Conservation (phyloP, 2,329 filamentous ascomycete genomes). For the Botrytis sinoallii region DNA sequence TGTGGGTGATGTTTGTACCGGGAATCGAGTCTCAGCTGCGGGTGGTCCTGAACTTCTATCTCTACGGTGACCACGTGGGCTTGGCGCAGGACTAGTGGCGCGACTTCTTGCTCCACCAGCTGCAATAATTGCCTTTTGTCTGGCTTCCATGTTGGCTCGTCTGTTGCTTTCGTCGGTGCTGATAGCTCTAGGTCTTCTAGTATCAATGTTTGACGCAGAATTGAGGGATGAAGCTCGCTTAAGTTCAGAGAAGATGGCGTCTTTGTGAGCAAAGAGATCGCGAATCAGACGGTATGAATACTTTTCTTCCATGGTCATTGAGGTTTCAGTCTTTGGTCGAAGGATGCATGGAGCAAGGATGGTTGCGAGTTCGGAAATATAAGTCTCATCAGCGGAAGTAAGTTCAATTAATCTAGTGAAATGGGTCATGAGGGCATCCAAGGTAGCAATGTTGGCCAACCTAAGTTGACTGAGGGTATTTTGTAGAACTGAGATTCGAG, state of each 20-base stretch:
- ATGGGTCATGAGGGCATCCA: conserved; percentile 96
- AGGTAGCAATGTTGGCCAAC: conserved; percentile 96
- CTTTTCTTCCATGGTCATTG: conserved; percentile 91
- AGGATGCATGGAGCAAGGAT: conserved; percentile 81
- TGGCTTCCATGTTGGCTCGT: conserved; percentile 89
- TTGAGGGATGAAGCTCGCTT: conserved; percentile 80
- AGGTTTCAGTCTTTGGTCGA: conserved; percentile 81
- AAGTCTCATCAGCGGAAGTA: conserved; percentile 90
- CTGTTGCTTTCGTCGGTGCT: conserved; percentile 95
- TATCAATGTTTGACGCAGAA: conserved; percentile 58
- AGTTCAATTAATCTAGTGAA: conserved; percentile 95
- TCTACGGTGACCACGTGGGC: conserved; percentile 63
- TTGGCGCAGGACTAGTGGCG: conserved; percentile 69
- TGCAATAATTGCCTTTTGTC: conserved; percentile 74
- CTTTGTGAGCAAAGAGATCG: conserved; percentile 90
- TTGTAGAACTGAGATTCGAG: conserved; percentile 86
- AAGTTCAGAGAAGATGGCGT: conserved; percentile 90
- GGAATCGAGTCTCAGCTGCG: conserved; percentile 76
- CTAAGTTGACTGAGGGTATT: conserved; percentile 93
- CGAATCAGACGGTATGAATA: conserved; percentile 87
- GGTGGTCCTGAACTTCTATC: conserved; percentile 74
- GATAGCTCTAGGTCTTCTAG: conserved; percentile 75
- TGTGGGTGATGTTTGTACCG: conserved; percentile 66
- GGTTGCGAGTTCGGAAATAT: conserved; percentile 70
- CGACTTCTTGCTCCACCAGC: conserved; percentile 60